These are phyloP conservation scores for Carpinus viminea DNA, from an alignment of 306 rosid genomes.

Conservation along the genomic window DNA sequence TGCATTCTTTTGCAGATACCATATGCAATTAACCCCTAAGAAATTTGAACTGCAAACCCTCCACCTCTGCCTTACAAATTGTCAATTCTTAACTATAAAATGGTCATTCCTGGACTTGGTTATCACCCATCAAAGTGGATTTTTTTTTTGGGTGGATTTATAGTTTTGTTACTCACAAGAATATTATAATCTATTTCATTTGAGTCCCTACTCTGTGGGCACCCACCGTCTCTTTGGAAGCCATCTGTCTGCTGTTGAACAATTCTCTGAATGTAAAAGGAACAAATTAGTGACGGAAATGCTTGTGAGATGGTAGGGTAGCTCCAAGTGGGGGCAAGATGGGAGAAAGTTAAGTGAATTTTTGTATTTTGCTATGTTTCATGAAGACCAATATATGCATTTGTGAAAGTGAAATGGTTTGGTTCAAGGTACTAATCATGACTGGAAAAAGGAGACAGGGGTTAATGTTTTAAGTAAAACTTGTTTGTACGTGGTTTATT, in stretches of 20 bases:
- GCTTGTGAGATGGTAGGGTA: background rate
- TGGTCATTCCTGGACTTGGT: background rate
- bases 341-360: background rate
- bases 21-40: background rate
- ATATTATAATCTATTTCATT: background rate
- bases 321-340: background rate
- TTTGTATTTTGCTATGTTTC: background rate
- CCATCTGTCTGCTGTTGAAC: background rate
- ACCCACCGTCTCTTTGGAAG: background rate
- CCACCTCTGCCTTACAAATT: background rate
- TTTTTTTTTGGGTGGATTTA: background rate
- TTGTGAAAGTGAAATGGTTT: background rate
- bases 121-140: background rate
- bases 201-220: background rate
- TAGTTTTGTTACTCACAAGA: conserved; percentile 2
- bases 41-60: background rate
- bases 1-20: background rate
- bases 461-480: background rate
- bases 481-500: background rate
- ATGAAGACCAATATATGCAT: background rate
- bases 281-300: background rate
- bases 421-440: background rate
- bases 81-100: background rate
- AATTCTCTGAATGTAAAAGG: background rate
- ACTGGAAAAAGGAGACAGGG: background rate